Evolutionary conservation across 768 basidiomycete genomes (phyloP), one percentile per base, ranked within the genome.

Genomic region (Imleria badia): DNA sequence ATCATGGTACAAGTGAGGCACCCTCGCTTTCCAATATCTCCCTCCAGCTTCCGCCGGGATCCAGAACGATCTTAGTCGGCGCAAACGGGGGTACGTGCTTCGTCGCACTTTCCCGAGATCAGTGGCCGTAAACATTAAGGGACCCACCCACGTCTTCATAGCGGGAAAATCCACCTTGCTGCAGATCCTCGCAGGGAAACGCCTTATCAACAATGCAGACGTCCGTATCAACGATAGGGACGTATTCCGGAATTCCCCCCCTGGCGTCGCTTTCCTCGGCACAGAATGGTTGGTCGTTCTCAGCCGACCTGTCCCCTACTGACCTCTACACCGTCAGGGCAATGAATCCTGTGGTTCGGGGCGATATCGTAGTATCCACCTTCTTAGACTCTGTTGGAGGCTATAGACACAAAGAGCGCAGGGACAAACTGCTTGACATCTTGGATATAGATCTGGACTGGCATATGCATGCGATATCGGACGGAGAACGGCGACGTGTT

Each of bases 371-470:
- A 31, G 97, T 99, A 4, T 85, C 90, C n/a, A 78, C 84, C 45
- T 99, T 99, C 72, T 77, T 99, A n/a, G 92, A 99, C 69, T 95
- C 93, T 17, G 92, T 99, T 6, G 97, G 97, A 14, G 97, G 97
- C 0, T 98, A 97, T 69, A 80, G 94, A 49, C 82, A 98, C 74
- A 96, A 96, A 69, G 87, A 86, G 61, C 81, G 94, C 30, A 79
- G 96, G 39, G 92, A 99, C 69, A 73, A 66, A 8, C 79, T 99
- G 5, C 84, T 99, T 50, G 87, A 94, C 71, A 89, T 99, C 55
- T 76, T 98, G 40, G 95, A 98, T 67, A 83, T 99, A 54, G 97
- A 99, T 73, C 75, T 98, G 19, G 90, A 94, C 66, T 99, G 92
- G 94, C 91, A 84, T 58, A 95, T 96, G 92, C 92, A 96, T 66